Evolutionary conservation across 2,329 filamentous ascomycete species (phyloP).

Genomic region (Macrophomina phaseolina): DNA sequence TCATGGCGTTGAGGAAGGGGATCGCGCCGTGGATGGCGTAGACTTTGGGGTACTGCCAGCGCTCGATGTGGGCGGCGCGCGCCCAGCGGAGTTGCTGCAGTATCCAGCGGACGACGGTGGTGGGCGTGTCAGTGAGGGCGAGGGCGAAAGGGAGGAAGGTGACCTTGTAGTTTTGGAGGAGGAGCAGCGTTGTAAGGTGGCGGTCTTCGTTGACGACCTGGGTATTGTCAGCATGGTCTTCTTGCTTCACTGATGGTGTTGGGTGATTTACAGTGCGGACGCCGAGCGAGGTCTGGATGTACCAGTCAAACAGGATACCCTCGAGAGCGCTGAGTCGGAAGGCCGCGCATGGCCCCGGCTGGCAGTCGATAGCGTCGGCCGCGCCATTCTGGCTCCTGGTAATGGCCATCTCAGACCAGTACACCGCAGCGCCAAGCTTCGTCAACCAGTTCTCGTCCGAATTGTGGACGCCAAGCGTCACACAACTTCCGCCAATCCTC

Average conservation of each 20-base stretch:
- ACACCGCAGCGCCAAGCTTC: slow-evolving; percentile 40
- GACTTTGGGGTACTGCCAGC: slow-evolving; percentile 42
- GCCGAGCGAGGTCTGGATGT: slow-evolving; percentile 44
- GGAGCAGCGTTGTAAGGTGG: slow-evolving; percentile 45
- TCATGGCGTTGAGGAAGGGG: slow-evolving; percentile 43
- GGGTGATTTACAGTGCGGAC: slow-evolving; percentile 37
- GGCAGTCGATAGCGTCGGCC: slow-evolving; percentile 43
- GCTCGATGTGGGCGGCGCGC: slow-evolving; percentile 46
- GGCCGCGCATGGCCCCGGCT: slow-evolving; percentile 45
- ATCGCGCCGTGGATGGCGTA: slow-evolving; percentile 44
- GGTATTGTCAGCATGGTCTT: background rate
- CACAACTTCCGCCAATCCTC: slow-evolving; percentile 42
- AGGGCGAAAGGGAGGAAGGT: slow-evolving; percentile 43
- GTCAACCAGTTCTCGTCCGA: slow-evolving; percentile 38
- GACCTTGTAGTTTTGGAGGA: slow-evolving; percentile 43
- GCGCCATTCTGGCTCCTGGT: slow-evolving; percentile 40
- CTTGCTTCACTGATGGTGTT: no score
- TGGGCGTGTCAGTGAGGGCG: slow-evolving; percentile 45
- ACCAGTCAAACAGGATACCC: slow-evolving; percentile 43
- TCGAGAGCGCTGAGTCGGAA: slow-evolving; percentile 41
- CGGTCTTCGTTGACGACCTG: slow-evolving; percentile 47
- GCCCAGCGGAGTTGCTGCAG: slow-evolving; percentile 47
- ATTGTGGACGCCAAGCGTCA: slow-evolving; percentile 44
- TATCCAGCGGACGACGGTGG: slow-evolving; percentile 42
- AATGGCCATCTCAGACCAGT: slow-evolving; percentile 45